A percentile compares a stretch with the other conserved stretches of the same genome.
phyloP scores from a whole-genome alignment of 2,329 filamentous ascomycete genomes.

The Botrytis aclada region DNA sequence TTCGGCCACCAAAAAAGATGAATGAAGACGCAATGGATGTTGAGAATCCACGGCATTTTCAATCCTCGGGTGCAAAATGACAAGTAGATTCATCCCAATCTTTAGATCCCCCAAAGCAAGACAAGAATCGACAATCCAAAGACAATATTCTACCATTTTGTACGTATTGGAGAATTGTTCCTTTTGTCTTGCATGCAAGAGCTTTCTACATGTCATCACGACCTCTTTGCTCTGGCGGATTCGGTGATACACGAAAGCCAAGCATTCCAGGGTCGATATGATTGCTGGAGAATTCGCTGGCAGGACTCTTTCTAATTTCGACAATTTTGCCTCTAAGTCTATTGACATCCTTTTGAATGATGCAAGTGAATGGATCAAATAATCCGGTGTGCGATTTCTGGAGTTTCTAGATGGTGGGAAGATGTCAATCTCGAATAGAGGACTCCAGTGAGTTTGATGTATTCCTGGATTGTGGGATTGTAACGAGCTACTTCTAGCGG shows the following conservation, averaged over 20 bases:
- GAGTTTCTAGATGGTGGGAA: neutral
- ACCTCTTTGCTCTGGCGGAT: rapidly evolving
- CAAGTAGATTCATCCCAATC: neutral
- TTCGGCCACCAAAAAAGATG: neutral
- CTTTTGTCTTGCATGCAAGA: neutral
- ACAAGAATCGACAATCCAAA: neutral
- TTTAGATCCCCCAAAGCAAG: rapidly evolving
- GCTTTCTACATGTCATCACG: neutral
- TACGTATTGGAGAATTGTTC: neutral
- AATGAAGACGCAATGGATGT: neutral
- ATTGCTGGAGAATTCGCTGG: neutral
- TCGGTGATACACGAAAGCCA: neutral
- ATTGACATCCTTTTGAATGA: neutral
- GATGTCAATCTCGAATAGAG: neutral
- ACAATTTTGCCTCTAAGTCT: neutral
- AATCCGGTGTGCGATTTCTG: neutral
- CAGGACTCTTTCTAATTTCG: neutral
- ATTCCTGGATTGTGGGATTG: neutral
- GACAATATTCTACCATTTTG: neutral
- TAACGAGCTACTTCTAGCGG: neutral
- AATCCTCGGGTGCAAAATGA: neutral
- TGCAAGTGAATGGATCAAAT: neutral
- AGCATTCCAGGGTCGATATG: neutral
- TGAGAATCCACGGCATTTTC: neutral
- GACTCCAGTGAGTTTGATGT: neutral